Base-by-base conservation (phyloP, 345 rosid species). In the Kandelia obovata region DNA sequence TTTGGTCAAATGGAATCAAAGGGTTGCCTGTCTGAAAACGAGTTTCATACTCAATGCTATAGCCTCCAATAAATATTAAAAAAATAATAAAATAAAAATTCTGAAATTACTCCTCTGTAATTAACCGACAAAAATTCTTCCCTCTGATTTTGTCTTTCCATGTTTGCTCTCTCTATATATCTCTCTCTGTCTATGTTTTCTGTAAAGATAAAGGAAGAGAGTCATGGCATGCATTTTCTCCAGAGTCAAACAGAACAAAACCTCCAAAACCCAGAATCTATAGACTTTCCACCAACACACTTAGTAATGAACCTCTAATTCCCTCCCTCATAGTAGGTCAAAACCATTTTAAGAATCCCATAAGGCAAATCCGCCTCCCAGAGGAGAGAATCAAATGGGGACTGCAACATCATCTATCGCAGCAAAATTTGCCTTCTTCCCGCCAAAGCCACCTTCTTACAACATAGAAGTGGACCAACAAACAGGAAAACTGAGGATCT, bases 361-460 rank as follows among this genome's bases (percentile, higher is more conserved):
- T 6, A 37, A 21, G 60, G 15, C 11, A 1, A 52, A 2, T 56
- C 15, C 16, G 19, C n/a, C 52, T 16, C 53, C 34, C 5, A 4
- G 7, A 32, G 2, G 2, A 5, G 19, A 32, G 25, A 58, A 60
- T 31, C n/a, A 65, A 53, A 46, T 93, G 97, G 98, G 98, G 53
- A 80, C 80, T 30, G 80, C 94, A 62, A 88, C 97, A 69, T 94
- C 97, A 25, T 84, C 96, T 7, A 89, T 94, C 96, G 98, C 95
- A 46, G 85, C 97, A 2, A 91, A 87, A 77, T 73, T 94, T 15
- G 96, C 98, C 2, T 94, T 91, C 79, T 91, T 80, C 75, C 98
- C 98, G n/a, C 98, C 98, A 66, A 79, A 67, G 55, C 97, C 96
- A 23, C 98, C 98, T 58, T 84, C 98, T 52, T 94, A 94, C 75